phyloP scores from a whole-genome alignment of 495 filamentous ascomycete species.

The Delitschia confertaspora region DNA sequence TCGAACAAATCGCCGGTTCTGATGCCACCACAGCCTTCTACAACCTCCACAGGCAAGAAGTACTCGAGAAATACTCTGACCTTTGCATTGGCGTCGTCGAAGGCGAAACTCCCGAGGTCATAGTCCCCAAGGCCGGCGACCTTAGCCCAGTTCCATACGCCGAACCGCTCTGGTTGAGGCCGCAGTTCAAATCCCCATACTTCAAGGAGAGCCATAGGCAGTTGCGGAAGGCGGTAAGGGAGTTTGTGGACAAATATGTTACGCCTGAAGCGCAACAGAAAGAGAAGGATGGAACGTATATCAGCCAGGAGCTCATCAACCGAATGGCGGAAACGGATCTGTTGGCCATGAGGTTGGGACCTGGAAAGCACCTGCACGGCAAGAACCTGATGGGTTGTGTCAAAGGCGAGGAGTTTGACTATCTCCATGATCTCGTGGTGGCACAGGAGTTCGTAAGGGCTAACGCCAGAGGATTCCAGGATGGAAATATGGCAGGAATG shows the following conservation, averaged over 20 bases:
- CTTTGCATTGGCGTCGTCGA: slow-evolving; percentile 69
- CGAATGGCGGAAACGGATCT: slow-evolving; percentile 65
- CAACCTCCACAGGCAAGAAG: slow-evolving; percentile 88
- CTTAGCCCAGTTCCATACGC: slow-evolving; percentile 70
- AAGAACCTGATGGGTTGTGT: slow-evolving; percentile 58
- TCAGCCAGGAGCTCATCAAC: slow-evolving; percentile 69
- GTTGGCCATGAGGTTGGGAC: slow-evolving; percentile 74
- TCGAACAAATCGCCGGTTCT: slow-evolving; percentile 73
- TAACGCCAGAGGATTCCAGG: slow-evolving; percentile 47
- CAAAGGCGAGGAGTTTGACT: slow-evolving; percentile 74
- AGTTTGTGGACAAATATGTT: slow-evolving; percentile 64
- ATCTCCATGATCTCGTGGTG: slow-evolving; percentile 74
- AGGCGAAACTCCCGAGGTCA: slow-evolving; percentile 65
- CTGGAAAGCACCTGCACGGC: slow-evolving; percentile 73
- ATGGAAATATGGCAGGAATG: slow-evolving; percentile 67
- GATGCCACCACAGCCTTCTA: slow-evolving; percentile 87
- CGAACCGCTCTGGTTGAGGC: slow-evolving; percentile 72
- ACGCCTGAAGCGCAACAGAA: slow-evolving; percentile 69
- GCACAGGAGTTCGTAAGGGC: slow-evolving; percentile 63
- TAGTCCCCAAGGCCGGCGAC: slow-evolving; percentile 60
- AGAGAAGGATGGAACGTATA: slow-evolving; percentile 64
- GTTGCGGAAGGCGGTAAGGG: slow-evolving; percentile 61
- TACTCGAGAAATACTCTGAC: slow-evolving; percentile 63
- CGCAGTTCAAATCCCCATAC: slow-evolving; percentile 72
- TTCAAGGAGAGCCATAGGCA: slow-evolving; percentile 67